Conservation (phyloP, 768 basidiomycete species). For the Tylopilus balloui region DNA sequence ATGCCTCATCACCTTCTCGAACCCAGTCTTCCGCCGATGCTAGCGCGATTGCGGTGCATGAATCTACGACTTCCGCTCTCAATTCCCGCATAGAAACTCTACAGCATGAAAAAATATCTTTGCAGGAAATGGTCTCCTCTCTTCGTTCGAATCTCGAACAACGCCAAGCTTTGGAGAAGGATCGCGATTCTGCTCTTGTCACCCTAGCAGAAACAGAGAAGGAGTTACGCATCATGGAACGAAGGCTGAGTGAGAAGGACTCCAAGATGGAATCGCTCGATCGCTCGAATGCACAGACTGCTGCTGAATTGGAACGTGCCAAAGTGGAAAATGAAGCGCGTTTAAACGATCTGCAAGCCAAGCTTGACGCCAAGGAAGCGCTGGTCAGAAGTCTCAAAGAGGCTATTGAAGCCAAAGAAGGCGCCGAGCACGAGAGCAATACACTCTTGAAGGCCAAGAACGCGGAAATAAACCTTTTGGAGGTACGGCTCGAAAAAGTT, state of each 20-base stretch:
- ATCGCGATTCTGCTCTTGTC: constrained; percentile 40
- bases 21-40: constrained; percentile 37
- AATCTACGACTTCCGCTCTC: constrained; percentile 19
- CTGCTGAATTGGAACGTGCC: constrained; percentile 42
- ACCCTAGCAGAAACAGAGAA: constrained; percentile 42
- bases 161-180: constrained; percentile 35
- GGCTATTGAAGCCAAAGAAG: constrained; percentile 49
- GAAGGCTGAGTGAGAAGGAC: constrained; percentile 41
- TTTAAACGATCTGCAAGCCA: constrained; percentile 39
- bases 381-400: constrained; percentile 48
- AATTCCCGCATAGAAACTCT: constrained; percentile 49
- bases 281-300: constrained; percentile 35
- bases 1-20: constrained; percentile 28
- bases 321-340: constrained; percentile 43
- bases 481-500: constrained; percentile 42
- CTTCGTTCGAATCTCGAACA: constrained; percentile 21
- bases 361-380: constrained; percentile 41
- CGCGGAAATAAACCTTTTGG: constrained; percentile 54
- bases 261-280: constrained; percentile 46
- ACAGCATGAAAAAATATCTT: constrained; percentile 65
- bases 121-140: constrained; percentile 37
- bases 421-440: constrained; percentile 45
- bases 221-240: constrained; percentile 39
- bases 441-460: constrained; percentile 53
- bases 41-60: constrained; percentile 7